Conservation (phyloP, 2,329 filamentous ascomycete species). For the Neopestalotiopsis clavispora region DNA sequence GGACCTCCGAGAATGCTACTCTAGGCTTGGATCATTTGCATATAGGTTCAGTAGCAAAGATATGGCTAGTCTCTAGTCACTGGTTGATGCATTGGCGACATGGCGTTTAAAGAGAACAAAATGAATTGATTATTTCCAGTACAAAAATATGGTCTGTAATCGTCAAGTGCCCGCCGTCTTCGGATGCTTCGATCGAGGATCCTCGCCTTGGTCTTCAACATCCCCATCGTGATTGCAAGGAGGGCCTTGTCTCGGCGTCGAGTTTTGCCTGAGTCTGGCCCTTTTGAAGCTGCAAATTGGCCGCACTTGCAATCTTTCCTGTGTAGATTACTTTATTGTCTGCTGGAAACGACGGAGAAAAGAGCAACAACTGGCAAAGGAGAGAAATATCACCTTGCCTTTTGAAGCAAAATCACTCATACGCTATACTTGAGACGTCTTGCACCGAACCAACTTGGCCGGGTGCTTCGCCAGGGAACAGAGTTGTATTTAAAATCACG, state of each 20-base stretch:
- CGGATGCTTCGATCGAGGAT: too few species aligned
- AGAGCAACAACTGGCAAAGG: too few species aligned
- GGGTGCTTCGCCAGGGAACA: not conserved
- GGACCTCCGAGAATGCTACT: not conserved
- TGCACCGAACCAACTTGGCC: not conserved
- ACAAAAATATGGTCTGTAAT: not conserved
- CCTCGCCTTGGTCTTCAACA: not conserved
- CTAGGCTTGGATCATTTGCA: not conserved
- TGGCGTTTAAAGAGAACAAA: not conserved
- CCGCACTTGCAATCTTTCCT: not conserved
- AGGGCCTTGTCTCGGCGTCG: not conserved
- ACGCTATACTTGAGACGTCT: not conserved
- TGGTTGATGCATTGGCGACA: constrained; percentile 4
- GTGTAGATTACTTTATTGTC: not conserved
- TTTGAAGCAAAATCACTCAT: not conserved
- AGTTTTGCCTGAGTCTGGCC: not conserved
- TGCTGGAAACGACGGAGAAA: too few species aligned
- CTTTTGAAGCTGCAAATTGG: not conserved
- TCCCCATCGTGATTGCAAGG: not conserved
- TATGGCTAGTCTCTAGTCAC: not conserved
- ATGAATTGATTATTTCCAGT: not conserved
- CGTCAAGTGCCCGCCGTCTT: not conserved
- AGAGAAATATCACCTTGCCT: not conserved
- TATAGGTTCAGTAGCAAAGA: not conserved
- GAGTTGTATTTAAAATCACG: not conserved